Conservation (phyloP, 169 alveolate genomes). For the Miamiensis avidus region DNA sequence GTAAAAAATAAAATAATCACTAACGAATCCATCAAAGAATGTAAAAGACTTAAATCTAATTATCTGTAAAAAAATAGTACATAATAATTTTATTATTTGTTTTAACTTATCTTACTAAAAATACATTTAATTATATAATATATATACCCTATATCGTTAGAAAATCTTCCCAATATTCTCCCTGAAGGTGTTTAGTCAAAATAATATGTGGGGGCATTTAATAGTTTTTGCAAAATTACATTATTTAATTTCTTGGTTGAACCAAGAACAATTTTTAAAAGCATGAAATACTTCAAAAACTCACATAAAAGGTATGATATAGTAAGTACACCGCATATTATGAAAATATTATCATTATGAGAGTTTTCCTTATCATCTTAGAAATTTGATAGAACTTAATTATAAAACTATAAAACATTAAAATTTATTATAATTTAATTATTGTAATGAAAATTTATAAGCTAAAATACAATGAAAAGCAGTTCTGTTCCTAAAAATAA, state of each 20-base stretch:
- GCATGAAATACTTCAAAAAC: background rate
- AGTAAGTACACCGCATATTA: background rate
- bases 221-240: slow-evolving; percentile 12
- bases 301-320: background rate
- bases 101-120: background rate
- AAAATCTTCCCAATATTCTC: slow-evolving; percentile 33
- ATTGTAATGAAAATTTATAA: no score
- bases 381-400: no score
- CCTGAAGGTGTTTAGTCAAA: slow-evolving; percentile 36
- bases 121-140: background rate
- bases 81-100: background rate
- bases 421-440: no score
- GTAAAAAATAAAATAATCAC: no score
- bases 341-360: background rate
- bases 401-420: no score
- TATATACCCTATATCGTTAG: slow-evolving; percentile 24
- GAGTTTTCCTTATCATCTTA: background rate
- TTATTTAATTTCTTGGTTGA: slow-evolving; percentile 3
- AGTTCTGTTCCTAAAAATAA: background rate
- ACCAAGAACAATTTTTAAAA: background rate
- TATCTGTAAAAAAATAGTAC: slow-evolving; percentile 8
- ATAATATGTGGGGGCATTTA: slow-evolving; percentile 15
- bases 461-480: background rate
- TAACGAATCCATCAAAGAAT: no score
- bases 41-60: no score